phyloP scores from a whole-genome alignment of 164 flowering plant genomes.

The Liquidambar formosana region DNA sequence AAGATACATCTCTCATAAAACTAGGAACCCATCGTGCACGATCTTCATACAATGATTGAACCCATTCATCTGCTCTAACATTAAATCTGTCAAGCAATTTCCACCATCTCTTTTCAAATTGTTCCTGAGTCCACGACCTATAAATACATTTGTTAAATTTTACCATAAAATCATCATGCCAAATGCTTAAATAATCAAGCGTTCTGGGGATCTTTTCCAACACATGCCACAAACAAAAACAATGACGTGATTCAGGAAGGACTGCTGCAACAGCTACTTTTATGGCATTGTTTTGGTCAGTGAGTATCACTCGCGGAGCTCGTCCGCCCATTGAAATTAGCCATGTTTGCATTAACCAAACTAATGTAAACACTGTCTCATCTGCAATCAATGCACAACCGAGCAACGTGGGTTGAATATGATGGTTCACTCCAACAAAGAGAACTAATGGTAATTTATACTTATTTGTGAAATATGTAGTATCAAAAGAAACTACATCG shows the following conservation, averaged over 20 bases:
- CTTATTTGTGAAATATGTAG: slow-evolving; percentile 37
- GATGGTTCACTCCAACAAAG: slow-evolving; percentile 55
- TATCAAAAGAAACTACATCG: slow-evolving; percentile 55
- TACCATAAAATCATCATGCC: slow-evolving; percentile 34
- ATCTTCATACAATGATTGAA: slow-evolving; percentile 43
- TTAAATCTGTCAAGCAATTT: slow-evolving; percentile 42
- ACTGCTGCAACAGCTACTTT: slow-evolving; percentile 39
- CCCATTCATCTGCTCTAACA: slow-evolving; percentile 44
- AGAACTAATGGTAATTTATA: slow-evolving; percentile 43
- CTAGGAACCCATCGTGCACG: slow-evolving; percentile 45
- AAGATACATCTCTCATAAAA: slow-evolving; percentile 39
- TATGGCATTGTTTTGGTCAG: slow-evolving; percentile 42
- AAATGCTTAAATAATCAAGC: slow-evolving; percentile 30
- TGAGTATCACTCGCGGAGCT: slow-evolving; percentile 42
- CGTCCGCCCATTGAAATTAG: slow-evolving; percentile 42
- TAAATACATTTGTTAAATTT: slow-evolving; percentile 48
- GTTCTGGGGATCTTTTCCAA: slow-evolving; percentile 41
- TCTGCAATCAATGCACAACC: slow-evolving; percentile 56
- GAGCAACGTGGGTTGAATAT: slow-evolving; percentile 44
- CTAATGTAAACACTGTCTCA: slow-evolving; percentile 39
- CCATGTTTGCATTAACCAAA: slow-evolving; percentile 59
- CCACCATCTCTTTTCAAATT: slow-evolving; percentile 53
- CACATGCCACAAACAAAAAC: slow-evolving; percentile 44
- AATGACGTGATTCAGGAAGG: slow-evolving; percentile 43
- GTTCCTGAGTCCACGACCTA: slow-evolving; percentile 44